These are phyloP conservation scores for Poronia punctata DNA, from an alignment of 495 filamentous ascomycete genomes.

Conservation along the genomic window DNA sequence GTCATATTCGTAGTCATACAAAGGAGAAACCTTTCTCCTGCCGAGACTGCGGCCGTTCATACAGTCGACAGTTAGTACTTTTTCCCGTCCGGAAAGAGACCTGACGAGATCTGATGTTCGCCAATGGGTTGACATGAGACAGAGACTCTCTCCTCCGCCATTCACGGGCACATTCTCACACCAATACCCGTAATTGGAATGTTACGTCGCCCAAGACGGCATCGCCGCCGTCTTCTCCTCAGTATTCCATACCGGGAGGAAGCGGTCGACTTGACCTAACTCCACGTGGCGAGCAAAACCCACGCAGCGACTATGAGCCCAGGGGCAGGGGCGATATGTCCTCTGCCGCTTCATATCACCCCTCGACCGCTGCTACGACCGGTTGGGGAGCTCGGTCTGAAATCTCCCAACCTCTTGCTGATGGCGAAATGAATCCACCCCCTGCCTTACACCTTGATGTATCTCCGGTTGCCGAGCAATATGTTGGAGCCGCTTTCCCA, in stretches of 20 bases:
- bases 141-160: conserved; percentile 9
- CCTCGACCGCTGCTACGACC: background rate
- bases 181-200: background rate
- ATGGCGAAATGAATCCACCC: background rate
- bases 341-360: background rate
- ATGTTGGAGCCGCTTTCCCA: background rate
- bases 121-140: conserved; percentile 1
- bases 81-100: no score
- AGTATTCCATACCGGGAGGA: background rate
- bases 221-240: conserved; percentile 3
- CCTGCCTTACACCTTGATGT: background rate
- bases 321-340: conserved; percentile 1
- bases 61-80: conserved; percentile 7
- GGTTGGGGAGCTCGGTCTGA: background rate
- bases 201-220: background rate
- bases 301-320: conserved; percentile 2
- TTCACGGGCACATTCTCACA: conserved; percentile 7
- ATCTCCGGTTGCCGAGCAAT: background rate
- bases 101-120: no score
- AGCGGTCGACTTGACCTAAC: background rate
- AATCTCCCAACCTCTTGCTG: conserved; percentile 1
- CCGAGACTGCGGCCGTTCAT: conserved; percentile 5
- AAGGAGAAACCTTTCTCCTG: conserved; percentile 8
- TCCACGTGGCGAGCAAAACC: background rate
- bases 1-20: conserved; percentile 8